Base-by-base conservation (phyloP, 2,329 filamentous ascomycete genomes). In the Aspergillus sp. region DNA sequence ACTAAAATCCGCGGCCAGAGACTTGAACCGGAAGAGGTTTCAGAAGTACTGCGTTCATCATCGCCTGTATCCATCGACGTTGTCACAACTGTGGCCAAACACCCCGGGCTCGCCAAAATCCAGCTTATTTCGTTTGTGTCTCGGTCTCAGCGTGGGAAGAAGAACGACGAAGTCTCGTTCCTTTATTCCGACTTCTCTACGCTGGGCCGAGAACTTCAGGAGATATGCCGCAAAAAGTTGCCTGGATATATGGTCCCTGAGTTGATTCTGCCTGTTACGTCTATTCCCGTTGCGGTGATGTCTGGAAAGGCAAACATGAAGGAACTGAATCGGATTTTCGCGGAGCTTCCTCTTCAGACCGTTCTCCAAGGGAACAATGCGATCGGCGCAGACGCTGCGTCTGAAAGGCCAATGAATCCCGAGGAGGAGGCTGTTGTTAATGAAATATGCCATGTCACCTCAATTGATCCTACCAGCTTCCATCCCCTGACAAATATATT, bases 1-100 rank as follows among this genome's bases (percentile, higher is more conserved):
- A 81, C 96, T 55, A 96, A 96, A 71, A 82, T 96, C 13, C 84
- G 90, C 39, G 92, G 92, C 0, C 89, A 93, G 64, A 81, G 91
- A 53, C 86, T 96, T 24, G 91, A 96, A 69, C 82, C 92, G 11
- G 84, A 84, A 1, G 91, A 96, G 68, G 88, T 96, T 49, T 68
- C 65, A 1, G 71, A 72, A 52, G 65, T 69, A 2, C 57, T 74
- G n/a, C 62, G 68, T 41, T 59, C 65, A 1, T 64, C 65, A 9
- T 66, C 64, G 1, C 38, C 50, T 1, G 38, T 62, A n/a, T 47
- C 45, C 0, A 58, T 68, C 9, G 65, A 70, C 30, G 68, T 71
- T 7, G 66, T 66, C 5, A 67, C 70, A 6, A 67, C 70, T 11
- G 64, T 73, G 42, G 64, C 59, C 11, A 65, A 71, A 36, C 69